A percentile compares a stretch with the other conserved stretches of the same genome.
These are phyloP conservation scores for Metarhizium sp. DNA, from an alignment of 2,329 filamentous ascomycete genomes.

Conservation along the genomic window DNA sequence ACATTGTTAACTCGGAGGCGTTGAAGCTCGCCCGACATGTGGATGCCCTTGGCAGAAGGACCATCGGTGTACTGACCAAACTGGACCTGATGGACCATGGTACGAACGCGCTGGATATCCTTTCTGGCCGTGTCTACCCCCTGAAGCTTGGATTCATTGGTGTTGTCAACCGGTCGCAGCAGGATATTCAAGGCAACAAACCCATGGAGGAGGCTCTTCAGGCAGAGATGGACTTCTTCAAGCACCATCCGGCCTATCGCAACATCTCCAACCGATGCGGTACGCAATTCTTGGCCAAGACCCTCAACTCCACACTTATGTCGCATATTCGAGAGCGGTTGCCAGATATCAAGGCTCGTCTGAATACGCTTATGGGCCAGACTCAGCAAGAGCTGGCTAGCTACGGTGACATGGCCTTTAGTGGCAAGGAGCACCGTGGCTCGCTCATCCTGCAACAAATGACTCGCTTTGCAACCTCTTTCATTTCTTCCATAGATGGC, in stretches of 20 bases:
- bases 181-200: slow-evolving; percentile 94
- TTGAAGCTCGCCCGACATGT: slow-evolving; percentile 95
- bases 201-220: slow-evolving; percentile 86
- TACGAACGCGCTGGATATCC: slow-evolving; percentile 92
- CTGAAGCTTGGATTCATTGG: slow-evolving; percentile 96
- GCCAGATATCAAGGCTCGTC: slow-evolving; percentile 93
- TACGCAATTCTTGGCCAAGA: slow-evolving; percentile 90
- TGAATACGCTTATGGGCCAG: slow-evolving; percentile 99
- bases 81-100: slow-evolving; percentile 98
- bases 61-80: slow-evolving; percentile 95
- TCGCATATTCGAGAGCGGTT: slow-evolving; percentile 88
- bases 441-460: slow-evolving; percentile 93
- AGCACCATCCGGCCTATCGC: slow-evolving; percentile 90
- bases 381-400: slow-evolving; percentile 97
- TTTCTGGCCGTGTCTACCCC: slow-evolving; percentile 95
- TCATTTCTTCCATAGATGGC: slow-evolving; percentile 97
- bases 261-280: slow-evolving; percentile 93
- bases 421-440: slow-evolving; percentile 90
- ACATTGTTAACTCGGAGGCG: slow-evolving; percentile 96
- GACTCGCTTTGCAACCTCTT: slow-evolving; percentile 95
- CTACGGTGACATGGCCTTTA: slow-evolving; percentile 96
- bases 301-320: slow-evolving; percentile 92
- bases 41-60: slow-evolving; percentile 85
- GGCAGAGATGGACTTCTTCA: slow-evolving; percentile 90
- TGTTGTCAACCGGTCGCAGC: slow-evolving; percentile 94